Conservation (phyloP, 208 protist species). For the Leishmania amazonensis region DNA sequence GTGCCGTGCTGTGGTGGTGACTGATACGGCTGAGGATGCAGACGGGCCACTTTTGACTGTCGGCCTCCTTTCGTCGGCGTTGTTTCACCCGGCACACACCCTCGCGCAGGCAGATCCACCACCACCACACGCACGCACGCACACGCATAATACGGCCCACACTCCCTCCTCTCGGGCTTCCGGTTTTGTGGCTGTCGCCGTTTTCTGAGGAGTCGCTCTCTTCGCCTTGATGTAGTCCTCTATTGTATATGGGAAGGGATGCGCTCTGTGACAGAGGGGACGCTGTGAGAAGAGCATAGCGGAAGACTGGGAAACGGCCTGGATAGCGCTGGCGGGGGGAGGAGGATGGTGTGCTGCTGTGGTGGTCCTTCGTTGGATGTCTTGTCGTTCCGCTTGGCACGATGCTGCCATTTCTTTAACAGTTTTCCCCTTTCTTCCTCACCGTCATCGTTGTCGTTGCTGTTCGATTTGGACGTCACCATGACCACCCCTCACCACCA, state of each 20-base stretch:
- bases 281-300: no score
- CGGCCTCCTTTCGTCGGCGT: neutral
- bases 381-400: no score
- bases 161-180: no score
- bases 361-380: no score
- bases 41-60: neutral
- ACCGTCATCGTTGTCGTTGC: neutral
- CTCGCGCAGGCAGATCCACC: neutral
- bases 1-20: no score
- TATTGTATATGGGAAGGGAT: neutral
- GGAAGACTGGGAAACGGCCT: no score
- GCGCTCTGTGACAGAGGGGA: neutral
- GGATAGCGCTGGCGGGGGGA: no score
- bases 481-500: no score
- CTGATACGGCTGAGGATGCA: neutral
- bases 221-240: neutral
- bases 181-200: no score
- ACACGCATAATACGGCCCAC: neutral
- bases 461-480: no score
- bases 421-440: neutral
- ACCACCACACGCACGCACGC: neutral
- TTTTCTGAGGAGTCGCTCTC: neutral
- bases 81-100: neutral
- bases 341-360: no score
- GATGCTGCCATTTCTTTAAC: neutral